Evolutionary conservation across 306 rosid species (phyloP), one percentile per base, ranked within the genome.

Genomic region (Quillaja saponaria): DNA sequence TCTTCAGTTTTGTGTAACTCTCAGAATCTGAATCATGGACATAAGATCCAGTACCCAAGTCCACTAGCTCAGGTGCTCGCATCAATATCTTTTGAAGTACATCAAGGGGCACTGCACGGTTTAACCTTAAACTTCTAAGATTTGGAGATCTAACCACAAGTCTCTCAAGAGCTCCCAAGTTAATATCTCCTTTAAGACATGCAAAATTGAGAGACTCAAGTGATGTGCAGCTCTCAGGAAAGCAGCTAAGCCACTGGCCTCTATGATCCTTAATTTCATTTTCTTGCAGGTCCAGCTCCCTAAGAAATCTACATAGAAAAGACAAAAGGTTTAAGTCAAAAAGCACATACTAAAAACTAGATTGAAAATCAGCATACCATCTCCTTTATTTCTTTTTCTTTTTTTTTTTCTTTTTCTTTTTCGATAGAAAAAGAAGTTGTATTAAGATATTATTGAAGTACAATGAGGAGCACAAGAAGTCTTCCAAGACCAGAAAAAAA

Each of bases 271-370:
- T 94, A 19, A 92, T 82, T 44, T 92, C 99, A 73, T 89, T 92
- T 69, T 92, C 99, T 82, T 89, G 99, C 73, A 92, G 82, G 71
- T 92, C 99, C 72, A 92, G 81, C 80, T 86, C 99, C 84, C 81
- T 74, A 48, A 92, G 94, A 72, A 50, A 72, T 84, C 99, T 92
- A 61, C 42, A 51, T 7, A 18, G 18, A 39, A 48, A 3, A 39
- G 54, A 55, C n/a, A n/a, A n/a, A n/a, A n/a, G n/a, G n/a, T n/a
- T n/a, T n/a, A 25, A 25, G 41, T 64, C 13, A 13, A 9, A 17
- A 16, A 13, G 40, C 49, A 21, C 46, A 46, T 47, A 46, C 18
- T 34, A 67, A 35, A 19, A 16, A 50, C 11, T 6, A 9, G 45
- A 61, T 61, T 63, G 46, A 25, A 18, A 7, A 50, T 58, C 55